Conservation (phyloP, 1,139 yeast genomes). For the Blastobotrys apis region DNA sequence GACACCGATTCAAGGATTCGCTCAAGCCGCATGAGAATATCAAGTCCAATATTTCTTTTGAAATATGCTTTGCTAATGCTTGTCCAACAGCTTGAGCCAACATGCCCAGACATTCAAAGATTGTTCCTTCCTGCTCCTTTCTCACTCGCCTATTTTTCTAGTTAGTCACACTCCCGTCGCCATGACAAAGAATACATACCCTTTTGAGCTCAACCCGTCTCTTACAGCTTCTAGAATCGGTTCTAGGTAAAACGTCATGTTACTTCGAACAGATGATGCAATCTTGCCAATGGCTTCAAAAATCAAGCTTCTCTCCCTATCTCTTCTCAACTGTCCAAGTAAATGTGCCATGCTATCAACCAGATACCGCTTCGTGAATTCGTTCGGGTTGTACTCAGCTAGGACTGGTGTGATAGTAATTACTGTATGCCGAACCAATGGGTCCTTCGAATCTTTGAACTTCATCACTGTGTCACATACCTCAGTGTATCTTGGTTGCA, state of each 20-base stretch:
- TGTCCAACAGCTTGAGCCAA: slow-evolving; percentile 89
- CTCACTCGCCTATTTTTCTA: slow-evolving; percentile 45
- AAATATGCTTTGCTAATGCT: slow-evolving; percentile 85
- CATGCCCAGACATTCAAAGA: slow-evolving; percentile 85
- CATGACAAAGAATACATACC: too few species aligned
- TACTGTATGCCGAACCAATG: slow-evolving; percentile 78
- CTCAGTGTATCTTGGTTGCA: slow-evolving; percentile 67
- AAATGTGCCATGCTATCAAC: slow-evolving; percentile 78
- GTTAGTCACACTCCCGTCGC: too few species aligned
- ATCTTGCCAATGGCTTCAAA: slow-evolving; percentile 83
- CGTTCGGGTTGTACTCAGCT: slow-evolving; percentile 71
- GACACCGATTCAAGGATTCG: slow-evolving; percentile 69
- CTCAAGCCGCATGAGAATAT: slow-evolving; percentile 80
- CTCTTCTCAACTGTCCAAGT: slow-evolving; percentile 71
- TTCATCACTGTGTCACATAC: slow-evolving; percentile 72
- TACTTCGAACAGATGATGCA: slow-evolving; percentile 77
- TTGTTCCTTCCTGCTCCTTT: slow-evolving; percentile 78
- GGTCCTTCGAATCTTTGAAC: slow-evolving; percentile 73
- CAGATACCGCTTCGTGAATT: slow-evolving; percentile 75
- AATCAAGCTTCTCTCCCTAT: slow-evolving; percentile 72
- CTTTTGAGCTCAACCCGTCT: slow-evolving; percentile 74
- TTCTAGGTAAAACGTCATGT: slow-evolving; percentile 83
- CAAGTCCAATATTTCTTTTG: slow-evolving; percentile 73
- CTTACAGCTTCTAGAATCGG: slow-evolving; percentile 78
- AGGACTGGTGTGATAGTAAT: slow-evolving; percentile 76